Percentiles rank a stretch among this genome's conserved stretches.
These are phyloP conservation scores for Xylariaceae sp. DNA, from an alignment of 2,329 filamentous ascomycete species.

Conservation along the genomic window DNA sequence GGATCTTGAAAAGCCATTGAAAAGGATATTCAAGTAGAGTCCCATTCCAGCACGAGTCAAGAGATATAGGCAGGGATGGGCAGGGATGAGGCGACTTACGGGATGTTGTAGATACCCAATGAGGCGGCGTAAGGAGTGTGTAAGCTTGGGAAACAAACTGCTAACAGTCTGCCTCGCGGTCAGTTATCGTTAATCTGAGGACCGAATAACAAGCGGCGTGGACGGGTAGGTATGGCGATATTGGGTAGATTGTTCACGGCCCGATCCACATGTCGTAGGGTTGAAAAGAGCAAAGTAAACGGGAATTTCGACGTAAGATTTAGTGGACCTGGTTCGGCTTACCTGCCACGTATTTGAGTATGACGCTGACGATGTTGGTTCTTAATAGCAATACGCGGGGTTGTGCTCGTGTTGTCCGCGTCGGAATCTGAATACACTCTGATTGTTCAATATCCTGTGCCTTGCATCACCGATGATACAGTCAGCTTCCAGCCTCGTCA, in stretches of 20 bases:
- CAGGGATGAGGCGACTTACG: slow-evolving; percentile 7
- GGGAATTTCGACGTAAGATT: neutral
- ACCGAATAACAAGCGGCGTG: too few species aligned
- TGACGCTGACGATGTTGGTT: neutral
- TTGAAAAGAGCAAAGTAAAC: neutral
- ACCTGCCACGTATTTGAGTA: neutral
- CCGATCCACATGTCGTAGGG: neutral
- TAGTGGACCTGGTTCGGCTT: neutral
- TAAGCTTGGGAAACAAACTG: too few species aligned
- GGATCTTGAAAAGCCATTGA: neutral
- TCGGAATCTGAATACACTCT: neutral
- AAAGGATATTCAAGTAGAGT: neutral
- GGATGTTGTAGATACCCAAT: neutral
- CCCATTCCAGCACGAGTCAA: neutral
- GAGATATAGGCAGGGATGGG: neutral
- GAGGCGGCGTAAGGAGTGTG: too few species aligned
- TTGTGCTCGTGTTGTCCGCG: slow-evolving; percentile 2
- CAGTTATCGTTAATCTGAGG: too few species aligned
- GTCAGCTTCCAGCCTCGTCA: slow-evolving; percentile 11
- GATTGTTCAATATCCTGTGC: neutral
- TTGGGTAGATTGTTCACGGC: neutral
- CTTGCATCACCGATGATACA: slow-evolving; percentile 9
- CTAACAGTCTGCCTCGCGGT: too few species aligned
- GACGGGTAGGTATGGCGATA: neutral
- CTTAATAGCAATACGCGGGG: neutral